Evolutionary conservation across 495 filamentous ascomycete genomes (phyloP).

Genomic region (Penicillium riverlandense): DNA sequence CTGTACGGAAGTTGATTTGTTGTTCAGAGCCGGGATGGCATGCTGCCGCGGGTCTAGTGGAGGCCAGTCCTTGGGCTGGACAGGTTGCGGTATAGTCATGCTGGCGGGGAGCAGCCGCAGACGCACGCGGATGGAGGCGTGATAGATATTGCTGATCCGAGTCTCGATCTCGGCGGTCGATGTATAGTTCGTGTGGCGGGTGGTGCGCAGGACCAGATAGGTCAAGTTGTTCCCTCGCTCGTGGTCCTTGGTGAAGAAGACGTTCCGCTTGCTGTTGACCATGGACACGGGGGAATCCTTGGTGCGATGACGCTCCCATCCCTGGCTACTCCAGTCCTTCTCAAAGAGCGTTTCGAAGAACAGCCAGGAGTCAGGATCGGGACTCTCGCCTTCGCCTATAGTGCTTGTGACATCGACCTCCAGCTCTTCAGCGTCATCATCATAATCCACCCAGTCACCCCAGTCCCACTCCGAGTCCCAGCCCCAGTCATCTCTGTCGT

Average conservation of each 20-base stretch:
- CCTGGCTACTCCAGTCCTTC: constrained; percentile 51
- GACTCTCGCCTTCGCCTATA: not conserved
- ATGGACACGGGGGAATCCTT: constrained; percentile 40
- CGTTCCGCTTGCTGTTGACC: constrained; percentile 57
- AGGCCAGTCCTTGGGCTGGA: constrained; percentile 1
- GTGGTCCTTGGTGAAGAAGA: constrained; percentile 48
- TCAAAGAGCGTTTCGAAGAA: constrained; percentile 31
- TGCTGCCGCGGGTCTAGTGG: not conserved
- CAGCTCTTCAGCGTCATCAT: not conserved
- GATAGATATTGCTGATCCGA: constrained; percentile 44
- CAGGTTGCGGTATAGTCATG: constrained; percentile 7
- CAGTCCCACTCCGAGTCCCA: constrained; percentile 1
- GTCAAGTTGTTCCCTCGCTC: constrained; percentile 25
- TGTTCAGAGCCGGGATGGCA: not conserved
- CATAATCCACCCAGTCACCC: constrained; percentile 21
- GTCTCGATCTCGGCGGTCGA: constrained; percentile 61
- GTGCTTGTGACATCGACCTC: no score
- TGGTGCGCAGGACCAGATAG: constrained; percentile 56
- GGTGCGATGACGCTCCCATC: constrained; percentile 47
- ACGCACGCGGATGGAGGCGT: constrained; percentile 56
- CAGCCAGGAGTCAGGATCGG: constrained; percentile 10
- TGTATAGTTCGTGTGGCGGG: constrained; percentile 47
- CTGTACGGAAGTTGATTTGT: not conserved
- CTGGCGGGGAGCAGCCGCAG: constrained; percentile 27
- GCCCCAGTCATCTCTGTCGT: constrained; percentile 26